These are phyloP conservation scores for Blastobotrys malaysiensis DNA, from an alignment of 1,139 yeast genomes.

Conservation along the genomic window DNA sequence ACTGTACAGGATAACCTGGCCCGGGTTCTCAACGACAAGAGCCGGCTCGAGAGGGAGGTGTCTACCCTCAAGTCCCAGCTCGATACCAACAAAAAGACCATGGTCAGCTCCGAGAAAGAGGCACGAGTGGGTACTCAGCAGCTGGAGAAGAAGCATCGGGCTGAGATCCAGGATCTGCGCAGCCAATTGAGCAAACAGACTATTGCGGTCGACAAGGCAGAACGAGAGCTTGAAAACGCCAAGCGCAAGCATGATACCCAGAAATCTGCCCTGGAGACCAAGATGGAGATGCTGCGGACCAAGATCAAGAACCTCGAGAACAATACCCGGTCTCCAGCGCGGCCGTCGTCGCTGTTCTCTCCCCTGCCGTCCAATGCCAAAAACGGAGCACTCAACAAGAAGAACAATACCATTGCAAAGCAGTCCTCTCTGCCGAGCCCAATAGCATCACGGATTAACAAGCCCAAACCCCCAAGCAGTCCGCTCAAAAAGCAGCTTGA, in stretches of 20 bases:
- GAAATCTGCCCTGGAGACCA: conserved; percentile 20
- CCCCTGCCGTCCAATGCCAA: conserved; percentile 1
- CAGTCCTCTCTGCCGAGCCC: neutral
- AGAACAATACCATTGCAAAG: neutral
- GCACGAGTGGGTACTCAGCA: conserved; percentile 5
- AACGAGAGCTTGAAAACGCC: conserved; percentile 17
- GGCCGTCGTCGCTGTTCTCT: conserved; percentile 2
- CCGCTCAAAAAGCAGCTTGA: neutral
- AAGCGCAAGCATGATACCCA: conserved; percentile 17
- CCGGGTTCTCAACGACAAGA: conserved; percentile 10
- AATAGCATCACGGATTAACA: neutral
- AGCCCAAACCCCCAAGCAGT: neutral
- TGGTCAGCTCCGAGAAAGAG: conserved; percentile 13
- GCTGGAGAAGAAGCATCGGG: conserved; percentile 15
- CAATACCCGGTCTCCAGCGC: neutral
- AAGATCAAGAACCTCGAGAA: conserved; percentile 14
- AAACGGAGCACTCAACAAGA: neutral
- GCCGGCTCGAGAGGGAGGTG: conserved; percentile 14
- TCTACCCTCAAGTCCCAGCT: conserved; percentile 9
- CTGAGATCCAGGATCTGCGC: conserved; percentile 18
- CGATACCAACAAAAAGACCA: conserved; percentile 13
- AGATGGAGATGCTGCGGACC: conserved; percentile 16
- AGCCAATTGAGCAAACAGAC: conserved; percentile 16
- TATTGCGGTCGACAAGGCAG: conserved; percentile 16
- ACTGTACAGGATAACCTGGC: conserved; percentile 9